phyloP scores from a whole-genome alignment of 2,329 filamentous ascomycete genomes.

The Macrophomina tecta region DNA sequence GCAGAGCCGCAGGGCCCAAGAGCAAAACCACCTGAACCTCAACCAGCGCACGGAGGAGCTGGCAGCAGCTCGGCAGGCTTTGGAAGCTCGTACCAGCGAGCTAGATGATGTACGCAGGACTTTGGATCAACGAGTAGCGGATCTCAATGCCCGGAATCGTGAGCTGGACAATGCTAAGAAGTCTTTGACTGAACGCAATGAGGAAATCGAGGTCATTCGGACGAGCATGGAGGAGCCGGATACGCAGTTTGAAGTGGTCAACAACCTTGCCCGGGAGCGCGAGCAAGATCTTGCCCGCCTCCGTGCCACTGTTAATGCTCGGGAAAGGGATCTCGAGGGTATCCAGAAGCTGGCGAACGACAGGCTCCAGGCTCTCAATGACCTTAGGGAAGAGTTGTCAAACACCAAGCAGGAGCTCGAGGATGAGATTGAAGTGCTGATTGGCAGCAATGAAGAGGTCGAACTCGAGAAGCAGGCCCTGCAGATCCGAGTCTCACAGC shows the following conservation, averaged over 20 bases:
- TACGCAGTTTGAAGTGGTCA: slow-evolving; percentile 49
- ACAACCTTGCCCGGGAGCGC: slow-evolving; percentile 50
- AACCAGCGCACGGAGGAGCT: slow-evolving; percentile 43
- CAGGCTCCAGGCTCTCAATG: slow-evolving; percentile 54
- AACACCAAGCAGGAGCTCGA: slow-evolving; percentile 47
- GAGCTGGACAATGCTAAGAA: slow-evolving; percentile 44
- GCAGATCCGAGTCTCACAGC: slow-evolving; percentile 60
- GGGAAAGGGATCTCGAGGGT: slow-evolving; percentile 40
- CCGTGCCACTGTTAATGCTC: slow-evolving; percentile 49
- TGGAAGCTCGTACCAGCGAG: slow-evolving; percentile 42
- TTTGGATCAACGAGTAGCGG: slow-evolving; percentile 43
- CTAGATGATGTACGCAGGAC: slow-evolving; percentile 39
- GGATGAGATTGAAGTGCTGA: slow-evolving; percentile 59
- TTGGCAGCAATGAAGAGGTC: slow-evolving; percentile 50
- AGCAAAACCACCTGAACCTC: slow-evolving; percentile 29
- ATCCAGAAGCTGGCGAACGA: slow-evolving; percentile 44
- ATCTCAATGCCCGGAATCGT: slow-evolving; percentile 42
- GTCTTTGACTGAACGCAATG: slow-evolving; percentile 44
- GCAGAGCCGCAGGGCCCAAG: slow-evolving; percentile 12
- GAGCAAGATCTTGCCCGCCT: slow-evolving; percentile 61
- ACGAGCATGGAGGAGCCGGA: slow-evolving; percentile 45
- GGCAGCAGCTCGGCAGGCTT: slow-evolving; percentile 37
- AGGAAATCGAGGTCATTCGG: slow-evolving; percentile 45
- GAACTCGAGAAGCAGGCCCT: slow-evolving; percentile 61
- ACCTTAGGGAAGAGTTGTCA: slow-evolving; percentile 56